Evolutionary conservation across 306 rosid species (phyloP), one percentile per base, ranked within the genome.

Genomic region (Dryas octopetala): DNA sequence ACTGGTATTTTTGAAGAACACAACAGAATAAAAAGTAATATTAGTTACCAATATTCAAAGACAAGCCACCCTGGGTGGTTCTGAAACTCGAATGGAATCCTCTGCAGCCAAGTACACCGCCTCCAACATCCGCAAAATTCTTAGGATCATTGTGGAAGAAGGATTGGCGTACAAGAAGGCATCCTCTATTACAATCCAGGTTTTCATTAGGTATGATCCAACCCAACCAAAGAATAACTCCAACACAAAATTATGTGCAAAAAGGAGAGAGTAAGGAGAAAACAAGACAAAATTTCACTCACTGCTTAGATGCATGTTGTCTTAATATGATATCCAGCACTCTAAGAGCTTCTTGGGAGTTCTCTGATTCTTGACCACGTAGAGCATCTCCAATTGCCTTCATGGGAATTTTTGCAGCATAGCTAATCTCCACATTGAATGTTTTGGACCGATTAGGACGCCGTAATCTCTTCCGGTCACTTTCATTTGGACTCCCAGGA

Each of bases 21-120:
- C 3, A 57, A 40, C 38, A 57, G 45, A 62, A 8, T 3, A 52
- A 47, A 19, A 52, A 9, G 64, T 11, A 47, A 23, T 54, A 46
- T 41, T 44, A 9, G 64, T 73, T 71, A 85, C 99, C 99, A 48
- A 96, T 92, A 13, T 96, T 96, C 1, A 96, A 75, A 0, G 99
- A 92, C 67, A 96, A 68, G 46, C 99, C 99, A 76, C 89, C 85
- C 76, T 92, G 99, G 3, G 99, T 84, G 4, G 97, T 84, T 74
- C 99, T 89, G 46, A 96, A 96, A 71, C 99, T 96, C 0, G 99
- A 92, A 69, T 96, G 99, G 54, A 96, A 89, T 11, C 99, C 99
- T 69, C 93, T 72, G 67, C 97, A 90, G 1, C 99, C 97, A 5
- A 92, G 91, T 9, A 96, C 97, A 4, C 99, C 99, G 19, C 98